phyloP scores from a whole-genome alignment of 306 rosid species.

The Calophaca sinica region DNA sequence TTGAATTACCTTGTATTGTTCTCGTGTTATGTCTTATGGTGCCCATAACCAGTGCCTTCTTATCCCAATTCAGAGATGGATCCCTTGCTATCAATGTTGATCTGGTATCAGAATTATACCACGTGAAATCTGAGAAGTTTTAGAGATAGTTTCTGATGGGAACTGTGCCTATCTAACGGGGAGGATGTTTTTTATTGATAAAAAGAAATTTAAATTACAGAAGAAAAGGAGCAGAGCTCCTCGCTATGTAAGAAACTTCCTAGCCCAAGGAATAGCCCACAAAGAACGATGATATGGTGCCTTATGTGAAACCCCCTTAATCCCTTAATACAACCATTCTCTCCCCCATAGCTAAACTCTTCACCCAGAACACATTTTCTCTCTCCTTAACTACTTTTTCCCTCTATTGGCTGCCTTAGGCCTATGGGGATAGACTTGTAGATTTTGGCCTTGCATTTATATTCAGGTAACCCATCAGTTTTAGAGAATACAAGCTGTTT shows the following conservation, averaged over 20 bases:
- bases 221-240: no score
- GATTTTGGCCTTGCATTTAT: neutral
- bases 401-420: neutral
- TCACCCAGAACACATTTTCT: neutral
- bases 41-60: slow-evolving; percentile 14
- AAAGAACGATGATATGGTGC: no score
- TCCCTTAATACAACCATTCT: no score
- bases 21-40: slow-evolving; percentile 10
- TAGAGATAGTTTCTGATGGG: neutral
- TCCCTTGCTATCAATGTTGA: slow-evolving; percentile 5
- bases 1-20: slow-evolving; percentile 4
- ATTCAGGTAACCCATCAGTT: neutral
- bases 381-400: neutral
- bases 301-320: no score
- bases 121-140: slow-evolving; percentile 8
- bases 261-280: no score
- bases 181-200: no score
- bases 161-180: no score
- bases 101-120: neutral
- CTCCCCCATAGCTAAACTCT: no score
- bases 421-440: neutral
- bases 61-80: slow-evolving; percentile 8
- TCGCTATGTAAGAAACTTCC: no score
- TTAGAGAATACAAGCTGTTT: slow-evolving; percentile 9
- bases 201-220: no score